Evolutionary conservation across 805 yeast genomes (phyloP).

Genomic region (Teunomyces aglyptinius): DNA sequence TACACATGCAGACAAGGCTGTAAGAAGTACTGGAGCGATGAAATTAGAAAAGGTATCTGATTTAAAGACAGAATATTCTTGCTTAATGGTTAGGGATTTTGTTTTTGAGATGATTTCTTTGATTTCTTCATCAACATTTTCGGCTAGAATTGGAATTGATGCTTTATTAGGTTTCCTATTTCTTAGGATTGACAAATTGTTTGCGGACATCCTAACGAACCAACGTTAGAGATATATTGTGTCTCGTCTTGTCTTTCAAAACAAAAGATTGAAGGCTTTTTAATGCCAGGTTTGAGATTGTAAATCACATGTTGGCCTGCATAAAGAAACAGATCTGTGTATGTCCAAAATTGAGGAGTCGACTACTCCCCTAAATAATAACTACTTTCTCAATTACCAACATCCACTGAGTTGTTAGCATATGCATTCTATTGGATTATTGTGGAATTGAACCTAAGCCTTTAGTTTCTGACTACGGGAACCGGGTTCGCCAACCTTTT

Average conservation of each 20-base stretch:
- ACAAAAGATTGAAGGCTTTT: not conserved
- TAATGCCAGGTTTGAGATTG: no score
- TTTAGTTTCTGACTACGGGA: no score
- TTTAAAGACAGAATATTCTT: not conserved
- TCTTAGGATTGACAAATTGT: not conserved
- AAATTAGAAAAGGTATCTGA: constrained; percentile 1
- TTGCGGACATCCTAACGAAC: not conserved
- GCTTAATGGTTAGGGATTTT: constrained; percentile 8
- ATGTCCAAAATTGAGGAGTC: no score
- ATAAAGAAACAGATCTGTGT: no score
- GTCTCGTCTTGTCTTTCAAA: not conserved
- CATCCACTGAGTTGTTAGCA: no score
- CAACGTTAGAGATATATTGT: not conserved
- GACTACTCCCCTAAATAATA: no score
- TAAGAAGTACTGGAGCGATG: constrained; percentile 8
- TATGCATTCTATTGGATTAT: no score
- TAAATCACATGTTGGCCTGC: no score
- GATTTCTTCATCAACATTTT: constrained; percentile 5
- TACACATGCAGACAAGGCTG: constrained; percentile 25
- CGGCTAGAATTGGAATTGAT: not conserved
- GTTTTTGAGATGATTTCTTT: constrained; percentile 13
- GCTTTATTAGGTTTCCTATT: not conserved
- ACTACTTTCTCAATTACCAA: no score
- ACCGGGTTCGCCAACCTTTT: no score
- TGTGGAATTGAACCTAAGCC: no score